Conservation (phyloP, 164 flowering plant genomes). For the Umbilicus rupestris region DNA sequence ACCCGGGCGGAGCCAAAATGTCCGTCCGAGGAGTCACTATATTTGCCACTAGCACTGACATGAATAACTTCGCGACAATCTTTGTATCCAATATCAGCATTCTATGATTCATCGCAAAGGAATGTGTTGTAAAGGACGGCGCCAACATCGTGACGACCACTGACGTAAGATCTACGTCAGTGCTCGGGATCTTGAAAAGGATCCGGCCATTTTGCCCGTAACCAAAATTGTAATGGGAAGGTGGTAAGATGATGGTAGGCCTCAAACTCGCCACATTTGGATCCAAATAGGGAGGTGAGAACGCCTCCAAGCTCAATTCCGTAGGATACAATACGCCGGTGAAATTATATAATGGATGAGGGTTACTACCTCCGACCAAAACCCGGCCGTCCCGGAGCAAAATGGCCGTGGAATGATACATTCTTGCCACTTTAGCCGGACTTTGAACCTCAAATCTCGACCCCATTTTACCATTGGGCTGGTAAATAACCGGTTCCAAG, state of each 20-base stretch:
- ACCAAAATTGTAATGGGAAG: constrained; percentile 8
- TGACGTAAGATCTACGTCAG: background rate
- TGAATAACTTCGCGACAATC: constrained; percentile 21
- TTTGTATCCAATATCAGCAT: background rate
- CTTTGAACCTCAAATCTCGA: constrained; percentile 22
- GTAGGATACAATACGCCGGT: constrained; percentile 19
- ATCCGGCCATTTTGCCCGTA: constrained; percentile 17
- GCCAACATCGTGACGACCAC: constrained; percentile 46
- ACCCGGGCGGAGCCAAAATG: constrained; percentile 45
- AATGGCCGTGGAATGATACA: constrained; percentile 37
- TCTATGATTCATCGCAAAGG: constrained; percentile 31
- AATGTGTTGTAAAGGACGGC: constrained; percentile 56
- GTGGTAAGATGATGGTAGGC: background rate
- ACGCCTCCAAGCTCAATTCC: constrained; percentile 29
- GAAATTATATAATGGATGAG: constrained; percentile 22
- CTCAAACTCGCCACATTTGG: constrained; percentile 10
- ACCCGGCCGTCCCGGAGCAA: constrained; percentile 27
- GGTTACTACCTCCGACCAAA: constrained; percentile 34
- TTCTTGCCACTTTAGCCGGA: constrained; percentile 23
- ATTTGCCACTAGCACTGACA: constrained; percentile 21
- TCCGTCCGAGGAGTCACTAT: background rate
- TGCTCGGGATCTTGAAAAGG: constrained; percentile 4
- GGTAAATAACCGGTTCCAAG: constrained; percentile 34
- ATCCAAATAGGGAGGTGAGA: constrained; percentile 33
- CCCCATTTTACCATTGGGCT: background rate